Evolutionary conservation across 2,329 filamentous ascomycete species (phyloP).

Genomic region (Epichloe aotearoae): DNA sequence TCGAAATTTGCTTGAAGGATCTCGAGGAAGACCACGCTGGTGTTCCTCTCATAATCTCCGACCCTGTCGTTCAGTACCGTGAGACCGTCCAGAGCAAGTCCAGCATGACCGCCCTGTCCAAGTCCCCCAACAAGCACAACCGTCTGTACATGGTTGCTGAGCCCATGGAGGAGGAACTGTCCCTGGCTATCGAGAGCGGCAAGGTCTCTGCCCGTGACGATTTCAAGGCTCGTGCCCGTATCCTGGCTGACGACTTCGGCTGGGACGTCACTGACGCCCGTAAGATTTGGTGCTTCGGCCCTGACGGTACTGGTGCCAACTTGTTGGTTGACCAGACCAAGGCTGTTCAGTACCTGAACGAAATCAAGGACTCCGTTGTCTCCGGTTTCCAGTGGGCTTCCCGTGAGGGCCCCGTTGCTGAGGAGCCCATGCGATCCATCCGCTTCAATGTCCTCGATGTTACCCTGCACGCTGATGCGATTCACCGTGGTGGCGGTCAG

Average conservation of each 20-base stretch:
- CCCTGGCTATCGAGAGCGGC: conserved; percentile 78
- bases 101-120: conserved; percentile 92
- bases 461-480: conserved; percentile 97
- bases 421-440: conserved; percentile 94
- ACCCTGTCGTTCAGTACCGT: conserved; percentile 97
- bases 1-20: conserved; percentile 99
- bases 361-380: conserved; percentile 99
- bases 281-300: conserved; percentile 99
- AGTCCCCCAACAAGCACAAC: conserved; percentile 99
- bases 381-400: conserved; percentile 99
- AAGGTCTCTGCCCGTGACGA: conserved; percentile 93
- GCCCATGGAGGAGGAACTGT: conserved; percentile 84
- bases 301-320: conserved; percentile 95
- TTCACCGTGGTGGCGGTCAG: conserved; percentile 98
- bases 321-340: conserved; percentile 99
- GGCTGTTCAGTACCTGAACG: conserved; percentile 98
- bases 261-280: conserved; percentile 99
- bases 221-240: conserved; percentile 95
- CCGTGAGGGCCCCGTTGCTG: conserved; percentile 90
- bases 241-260: conserved; percentile 90
- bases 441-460: conserved; percentile 99
- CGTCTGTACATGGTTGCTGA: conserved; percentile 93
- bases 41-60: conserved; percentile 94
- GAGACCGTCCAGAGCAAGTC: conserved; percentile 81
- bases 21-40: conserved; percentile 98